These are phyloP conservation scores for Bertia moriformis DNA, from an alignment of 2,329 filamentous ascomycete species.

Conservation along the genomic window DNA sequence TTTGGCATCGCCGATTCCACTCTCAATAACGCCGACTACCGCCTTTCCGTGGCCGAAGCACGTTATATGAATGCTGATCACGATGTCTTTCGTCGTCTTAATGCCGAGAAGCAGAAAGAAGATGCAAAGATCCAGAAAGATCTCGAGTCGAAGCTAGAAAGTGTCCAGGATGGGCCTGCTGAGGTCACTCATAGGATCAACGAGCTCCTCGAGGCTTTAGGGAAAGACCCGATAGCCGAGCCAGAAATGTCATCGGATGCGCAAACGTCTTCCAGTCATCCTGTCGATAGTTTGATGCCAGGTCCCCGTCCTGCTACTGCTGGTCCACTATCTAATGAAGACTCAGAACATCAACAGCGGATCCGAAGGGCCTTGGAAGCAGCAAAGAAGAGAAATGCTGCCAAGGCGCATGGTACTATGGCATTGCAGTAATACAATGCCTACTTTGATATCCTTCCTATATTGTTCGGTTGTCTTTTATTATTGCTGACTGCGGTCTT, in stretches of 20 bases:
- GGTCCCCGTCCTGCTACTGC: constrained; percentile 6
- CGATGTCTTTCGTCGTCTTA: constrained; percentile 22
- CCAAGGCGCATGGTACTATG: constrained; percentile 5
- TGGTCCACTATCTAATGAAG: constrained; percentile 7
- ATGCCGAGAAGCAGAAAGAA: constrained; percentile 29
- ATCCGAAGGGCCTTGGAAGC: constrained; percentile 32
- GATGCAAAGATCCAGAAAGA: constrained; percentile 26
- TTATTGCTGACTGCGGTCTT: background rate
- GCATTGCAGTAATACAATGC: background rate
- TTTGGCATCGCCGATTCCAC: constrained; percentile 30
- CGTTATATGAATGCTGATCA: constrained; percentile 24
- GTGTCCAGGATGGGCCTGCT: constrained; percentile 18
- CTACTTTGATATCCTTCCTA: background rate
- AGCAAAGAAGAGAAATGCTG: constrained; percentile 35
- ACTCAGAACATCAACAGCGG: constrained; percentile 26
- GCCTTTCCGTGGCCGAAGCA: constrained; percentile 35
- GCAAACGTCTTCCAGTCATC: constrained; percentile 1
- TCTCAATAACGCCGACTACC: constrained; percentile 34
- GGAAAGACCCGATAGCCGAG: background rate
- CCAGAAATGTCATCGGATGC: background rate
- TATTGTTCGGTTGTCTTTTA: background rate
- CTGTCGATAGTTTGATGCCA: constrained; percentile 4
- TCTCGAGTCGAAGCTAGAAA: constrained; percentile 18
- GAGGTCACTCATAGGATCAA: constrained; percentile 13
- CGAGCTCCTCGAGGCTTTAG: background rate